Evolutionary conservation across 768 basidiomycete species (phyloP), one percentile per base, ranked within the genome.

Genomic region (Phlegmacium glaucopus): DNA sequence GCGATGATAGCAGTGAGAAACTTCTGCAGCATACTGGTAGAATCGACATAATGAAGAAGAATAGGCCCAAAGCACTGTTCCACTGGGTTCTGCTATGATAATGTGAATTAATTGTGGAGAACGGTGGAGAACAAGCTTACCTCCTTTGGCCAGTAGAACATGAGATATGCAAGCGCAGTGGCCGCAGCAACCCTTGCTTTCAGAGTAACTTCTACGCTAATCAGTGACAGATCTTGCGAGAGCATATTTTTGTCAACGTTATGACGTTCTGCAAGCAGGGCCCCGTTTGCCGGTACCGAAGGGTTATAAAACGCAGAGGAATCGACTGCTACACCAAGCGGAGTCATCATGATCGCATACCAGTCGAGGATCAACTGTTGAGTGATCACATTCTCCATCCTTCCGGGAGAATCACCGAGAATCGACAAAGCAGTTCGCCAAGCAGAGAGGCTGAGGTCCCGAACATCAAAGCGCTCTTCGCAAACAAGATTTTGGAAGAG

Each of bases 241-340:
- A 97, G 74, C 85, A 98, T 93, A 49, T 87, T 88, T 74, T 93
- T 98, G 71, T 99, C 96, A 27, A 98, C 91, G 57, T 96, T 94
- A 62, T 98, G 91, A 39, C 83, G 78, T 62, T 91, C 87, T 0
- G 75, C 69, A 2, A 69, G 64, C 17, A 73, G 70, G 6, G 66
- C 64, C 9, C 76, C 77, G 45, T 78, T 72, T 12, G 69, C 66
- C 1, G 73, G 61, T n/a, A 78, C 63, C 3, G 74, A 70, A 3
- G 85, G 80, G 39, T 76, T 74, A 64, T 86, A 84, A 60, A 97
- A 93, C 12, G 75, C 69, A 0, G 80, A 66, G 0, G 79, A 59
- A 51, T 94, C 85, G 54, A 97, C 75, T 3, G 87, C 75, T 11
- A 82, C 72, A 22, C 94, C 93, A 17, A 97, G 75, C 0, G 95